Evolutionary conservation across 176 grass and related monocot species (phyloP).

Genomic region (Poa annua): DNA sequence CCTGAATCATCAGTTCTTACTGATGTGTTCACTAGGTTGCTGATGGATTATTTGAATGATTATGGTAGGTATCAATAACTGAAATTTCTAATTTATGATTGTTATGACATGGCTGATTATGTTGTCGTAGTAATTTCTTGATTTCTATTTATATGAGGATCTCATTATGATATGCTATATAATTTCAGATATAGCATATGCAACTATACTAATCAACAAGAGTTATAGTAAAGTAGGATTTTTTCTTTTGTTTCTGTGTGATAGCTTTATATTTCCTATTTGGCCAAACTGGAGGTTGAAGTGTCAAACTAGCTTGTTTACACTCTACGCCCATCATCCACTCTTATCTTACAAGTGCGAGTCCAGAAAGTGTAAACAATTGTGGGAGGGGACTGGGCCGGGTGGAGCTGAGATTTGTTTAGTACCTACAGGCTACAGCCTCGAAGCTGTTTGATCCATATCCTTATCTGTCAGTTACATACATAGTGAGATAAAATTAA

Average conservation of each 20-base stretch:
- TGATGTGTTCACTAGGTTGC: constrained; percentile 75
- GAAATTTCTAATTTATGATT: background rate
- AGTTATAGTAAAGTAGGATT: background rate
- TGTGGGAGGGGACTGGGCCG: background rate
- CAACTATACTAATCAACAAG: background rate
- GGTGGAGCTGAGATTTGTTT: background rate
- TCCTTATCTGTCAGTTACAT: constrained; percentile 3
- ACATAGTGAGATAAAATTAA: constrained; percentile 13
- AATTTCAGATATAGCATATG: constrained; percentile 16
- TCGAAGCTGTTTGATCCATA: background rate
- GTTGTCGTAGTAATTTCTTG: constrained; percentile 20
- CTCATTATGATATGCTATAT: constrained; percentile 4
- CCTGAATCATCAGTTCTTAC: constrained; percentile 87
- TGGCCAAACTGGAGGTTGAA: background rate
- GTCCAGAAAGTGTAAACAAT: background rate
- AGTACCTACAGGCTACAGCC: background rate
- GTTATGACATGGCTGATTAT: constrained; percentile 11
- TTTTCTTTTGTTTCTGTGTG: background rate
- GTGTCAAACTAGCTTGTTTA: background rate
- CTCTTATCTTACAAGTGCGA: constrained; percentile 16
- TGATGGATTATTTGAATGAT: constrained; percentile 99
- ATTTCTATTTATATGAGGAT: constrained; percentile 17
- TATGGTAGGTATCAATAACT: constrained; percentile 61
- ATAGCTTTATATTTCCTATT: background rate
- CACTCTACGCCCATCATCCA: background rate